Evolutionary conservation across 2,329 filamentous ascomycete genomes (phyloP).

Genomic region (Magnaporthiopsis poae): DNA sequence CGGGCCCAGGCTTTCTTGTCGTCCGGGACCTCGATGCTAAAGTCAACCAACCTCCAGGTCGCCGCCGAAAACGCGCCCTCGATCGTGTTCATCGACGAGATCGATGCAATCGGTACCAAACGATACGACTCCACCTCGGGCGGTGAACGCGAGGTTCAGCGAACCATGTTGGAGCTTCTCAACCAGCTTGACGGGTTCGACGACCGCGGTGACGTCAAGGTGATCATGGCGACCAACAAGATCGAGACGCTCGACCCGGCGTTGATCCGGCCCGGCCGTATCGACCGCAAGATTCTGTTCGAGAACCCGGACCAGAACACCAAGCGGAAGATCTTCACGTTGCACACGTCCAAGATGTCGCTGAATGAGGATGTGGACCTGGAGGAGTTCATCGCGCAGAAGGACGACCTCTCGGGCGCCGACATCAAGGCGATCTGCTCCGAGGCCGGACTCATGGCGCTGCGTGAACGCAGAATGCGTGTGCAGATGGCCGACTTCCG

Average conservation of each 20-base stretch:
- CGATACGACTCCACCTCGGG: conserved; percentile 96
- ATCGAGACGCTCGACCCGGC: conserved; percentile 95
- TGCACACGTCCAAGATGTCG: conserved; percentile 98
- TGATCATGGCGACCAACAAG: conserved; percentile 99
- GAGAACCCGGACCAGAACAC: conserved; percentile 71
- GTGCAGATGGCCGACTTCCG: conserved; percentile 99
- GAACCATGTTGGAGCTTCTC: conserved; percentile 94
- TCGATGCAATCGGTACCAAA: conserved; percentile 97
- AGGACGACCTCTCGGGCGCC: conserved; percentile 91
- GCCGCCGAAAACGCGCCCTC: conserved; percentile 92
- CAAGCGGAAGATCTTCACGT: conserved; percentile 91
- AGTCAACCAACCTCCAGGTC: conserved; percentile 41
- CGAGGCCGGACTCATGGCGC: conserved; percentile 85
- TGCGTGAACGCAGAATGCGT: conserved; percentile 90
- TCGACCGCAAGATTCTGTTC: conserved; percentile 89
- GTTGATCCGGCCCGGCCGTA: conserved; percentile 90
- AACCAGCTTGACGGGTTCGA: conserved; percentile 99
- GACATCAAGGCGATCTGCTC: conserved; percentile 99
- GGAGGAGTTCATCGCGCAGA: conserved; percentile 96
- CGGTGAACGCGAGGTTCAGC: conserved; percentile 92
- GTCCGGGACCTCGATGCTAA: neutral
- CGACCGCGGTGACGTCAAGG: conserved; percentile 96
- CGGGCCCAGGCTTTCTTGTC: conserved; percentile 11
- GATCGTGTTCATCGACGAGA: conserved; percentile 98
- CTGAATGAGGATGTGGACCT: conserved; percentile 93